These are phyloP conservation scores for Cryptococcus neoformans DNA, from an alignment of 1,284 basidiomycete genomes.

Conservation along the genomic window DNA sequence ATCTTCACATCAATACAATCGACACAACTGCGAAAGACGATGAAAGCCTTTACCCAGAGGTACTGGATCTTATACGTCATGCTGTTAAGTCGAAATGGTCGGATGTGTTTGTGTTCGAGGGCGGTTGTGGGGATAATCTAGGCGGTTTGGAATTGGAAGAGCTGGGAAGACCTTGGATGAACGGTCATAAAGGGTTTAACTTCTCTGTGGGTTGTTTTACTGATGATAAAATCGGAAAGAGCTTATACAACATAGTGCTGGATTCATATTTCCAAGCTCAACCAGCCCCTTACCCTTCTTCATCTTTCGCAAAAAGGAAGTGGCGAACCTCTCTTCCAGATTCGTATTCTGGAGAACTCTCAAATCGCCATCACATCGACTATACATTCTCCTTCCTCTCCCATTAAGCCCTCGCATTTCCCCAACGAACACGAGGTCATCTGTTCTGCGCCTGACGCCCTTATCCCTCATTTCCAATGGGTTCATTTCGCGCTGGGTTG, in stretches of 20 bases:
- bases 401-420: conserved; percentile 9
- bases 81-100: conserved; percentile 41
- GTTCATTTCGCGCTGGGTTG: conserved; percentile 43
- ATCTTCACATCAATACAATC: conserved; percentile 14
- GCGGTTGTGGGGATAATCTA: conserved; percentile 18
- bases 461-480: conserved; percentile 47
- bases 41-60: conserved; percentile 36
- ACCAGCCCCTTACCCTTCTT: conserved; percentile 39
- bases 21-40: conserved; percentile 12
- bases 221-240: background rate
- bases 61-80: conserved; percentile 39
- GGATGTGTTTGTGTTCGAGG: conserved; percentile 37
- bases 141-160: conserved; percentile 39
- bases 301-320: conserved; percentile 33
- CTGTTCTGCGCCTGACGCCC: conserved; percentile 40
- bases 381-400: conserved; percentile 3
- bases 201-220: conserved; percentile 34
- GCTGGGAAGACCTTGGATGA: conserved; percentile 38
- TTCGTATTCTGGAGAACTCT: conserved; percentile 47
- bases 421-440: conserved; percentile 28
- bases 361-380: conserved; percentile 41
- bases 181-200: conserved; percentile 39
- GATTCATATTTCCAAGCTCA: conserved; percentile 43
- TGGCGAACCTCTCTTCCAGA: conserved; percentile 32
- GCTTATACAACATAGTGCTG: conserved; percentile 24